These are phyloP conservation scores for Nigrospora osmanthi DNA, from an alignment of 2,329 filamentous ascomycete species.

Conservation along the genomic window DNA sequence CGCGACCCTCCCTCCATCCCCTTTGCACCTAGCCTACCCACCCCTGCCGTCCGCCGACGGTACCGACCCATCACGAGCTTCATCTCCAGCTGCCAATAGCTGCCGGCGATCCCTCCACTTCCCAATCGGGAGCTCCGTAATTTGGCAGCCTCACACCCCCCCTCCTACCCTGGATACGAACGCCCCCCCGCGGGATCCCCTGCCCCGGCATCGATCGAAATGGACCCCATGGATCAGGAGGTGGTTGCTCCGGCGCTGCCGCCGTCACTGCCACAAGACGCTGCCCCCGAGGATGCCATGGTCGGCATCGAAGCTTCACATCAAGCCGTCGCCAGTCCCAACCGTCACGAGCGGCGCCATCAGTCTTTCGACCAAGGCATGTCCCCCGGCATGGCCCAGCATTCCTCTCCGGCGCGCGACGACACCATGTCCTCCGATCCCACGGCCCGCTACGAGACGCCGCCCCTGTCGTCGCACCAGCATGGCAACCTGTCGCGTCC, in stretches of 20 bases:
- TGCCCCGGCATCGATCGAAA: too few species aligned
- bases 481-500: constrained; percentile 42
- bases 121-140: too few species aligned
- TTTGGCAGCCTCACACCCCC: too few species aligned
- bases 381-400: constrained; percentile 16
- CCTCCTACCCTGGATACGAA: too few species aligned
- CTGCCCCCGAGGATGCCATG: constrained; percentile 38
- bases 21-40: too few species aligned
- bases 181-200: too few species aligned
- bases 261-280: constrained; percentile 9
- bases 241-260: background rate
- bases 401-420: constrained; percentile 27
- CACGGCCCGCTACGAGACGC: constrained; percentile 35
- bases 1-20: too few species aligned
- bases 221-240: background rate
- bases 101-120: too few species aligned
- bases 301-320: constrained; percentile 39
- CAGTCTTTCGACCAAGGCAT: constrained; percentile 40
- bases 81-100: too few species aligned
- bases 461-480: constrained; percentile 31
- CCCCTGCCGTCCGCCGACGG: too few species aligned
- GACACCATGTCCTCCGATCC: constrained; percentile 20
- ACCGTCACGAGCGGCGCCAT: constrained; percentile 29
- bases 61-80: too few species aligned
- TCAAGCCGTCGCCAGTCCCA: constrained; percentile 21